A percentile compares a stretch with the other conserved stretches of the same genome.
These are phyloP conservation scores for Capsicum chinense DNA, from an alignment of 257 asterid genomes.

Conservation along the genomic window DNA sequence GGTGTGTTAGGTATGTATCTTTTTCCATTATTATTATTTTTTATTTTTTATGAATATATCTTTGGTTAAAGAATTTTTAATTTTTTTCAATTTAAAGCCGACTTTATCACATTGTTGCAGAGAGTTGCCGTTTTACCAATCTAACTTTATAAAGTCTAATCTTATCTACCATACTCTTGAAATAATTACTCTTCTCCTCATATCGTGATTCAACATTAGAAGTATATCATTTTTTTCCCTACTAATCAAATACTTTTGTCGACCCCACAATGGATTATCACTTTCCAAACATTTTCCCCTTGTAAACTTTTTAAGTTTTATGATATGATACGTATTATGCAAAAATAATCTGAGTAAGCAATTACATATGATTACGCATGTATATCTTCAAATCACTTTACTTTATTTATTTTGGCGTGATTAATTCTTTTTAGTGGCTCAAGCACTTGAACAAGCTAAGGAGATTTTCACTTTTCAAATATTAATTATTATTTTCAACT, in stretches of 20 bases:
- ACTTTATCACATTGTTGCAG: neutral
- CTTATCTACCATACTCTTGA: too few species aligned
- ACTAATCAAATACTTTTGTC: too few species aligned
- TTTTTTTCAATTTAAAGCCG: neutral
- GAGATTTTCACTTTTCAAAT: neutral
- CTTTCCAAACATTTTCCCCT: neutral
- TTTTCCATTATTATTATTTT: too few species aligned
- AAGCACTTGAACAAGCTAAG: neutral
- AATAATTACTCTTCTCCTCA: too few species aligned
- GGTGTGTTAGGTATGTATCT: neutral
- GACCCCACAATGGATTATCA: too few species aligned
- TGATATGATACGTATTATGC: neutral
- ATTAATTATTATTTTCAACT: neutral
- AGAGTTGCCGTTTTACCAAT: neutral
- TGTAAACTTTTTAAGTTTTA: neutral
- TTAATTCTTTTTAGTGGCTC: neutral
- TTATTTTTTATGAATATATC: neutral
- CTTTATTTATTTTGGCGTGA: neutral
- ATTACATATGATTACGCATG: slow-evolving; percentile 13
- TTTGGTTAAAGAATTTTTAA: neutral
- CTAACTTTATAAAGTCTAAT: neutral
- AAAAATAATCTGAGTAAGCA: neutral
- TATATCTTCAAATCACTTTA: neutral
- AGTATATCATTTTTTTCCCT: too few species aligned
- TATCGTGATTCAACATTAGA: too few species aligned